phyloP scores from a whole-genome alignment of 1,284 basidiomycete species.

The Stereum hirsutum region DNA sequence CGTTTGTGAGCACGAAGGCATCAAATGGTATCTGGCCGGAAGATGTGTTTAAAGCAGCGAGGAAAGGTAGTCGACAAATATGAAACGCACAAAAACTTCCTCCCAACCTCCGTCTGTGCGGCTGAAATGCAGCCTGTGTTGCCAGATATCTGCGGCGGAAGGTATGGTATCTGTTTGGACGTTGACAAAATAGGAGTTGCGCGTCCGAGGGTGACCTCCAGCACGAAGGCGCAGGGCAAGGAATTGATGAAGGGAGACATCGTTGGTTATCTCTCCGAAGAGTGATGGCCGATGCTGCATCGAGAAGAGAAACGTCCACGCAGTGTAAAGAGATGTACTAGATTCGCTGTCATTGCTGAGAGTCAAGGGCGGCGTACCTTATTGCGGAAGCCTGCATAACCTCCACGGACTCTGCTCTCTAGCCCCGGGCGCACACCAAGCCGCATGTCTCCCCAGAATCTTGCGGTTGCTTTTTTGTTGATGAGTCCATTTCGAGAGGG shows the following conservation, averaged over 20 bases:
- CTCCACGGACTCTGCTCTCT: slow-evolving; percentile 55
- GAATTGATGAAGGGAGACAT: slow-evolving; percentile 72
- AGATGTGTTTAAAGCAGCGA: neutral
- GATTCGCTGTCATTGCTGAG: neutral
- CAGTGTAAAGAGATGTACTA: neutral
- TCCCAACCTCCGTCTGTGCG: slow-evolving; percentile 73
- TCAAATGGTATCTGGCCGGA: slow-evolving; percentile 71
- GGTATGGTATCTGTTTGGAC: slow-evolving; percentile 81
- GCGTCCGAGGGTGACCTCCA: slow-evolving; percentile 59
- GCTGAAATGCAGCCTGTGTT: slow-evolving; percentile 77
- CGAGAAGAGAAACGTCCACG: neutral
- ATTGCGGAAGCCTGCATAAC: slow-evolving; percentile 82
- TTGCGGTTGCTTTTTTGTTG: slow-evolving; percentile 33
- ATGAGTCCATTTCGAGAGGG: slow-evolving; percentile 25
- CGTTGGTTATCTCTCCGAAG: slow-evolving; percentile 77
- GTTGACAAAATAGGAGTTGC: slow-evolving; percentile 81
- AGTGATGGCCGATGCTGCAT: slow-evolving; percentile 55
- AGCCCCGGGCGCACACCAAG: slow-evolving; percentile 53
- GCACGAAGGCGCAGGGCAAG: slow-evolving; percentile 71
- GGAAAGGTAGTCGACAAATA: neutral
- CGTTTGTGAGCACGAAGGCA: slow-evolving; percentile 78
- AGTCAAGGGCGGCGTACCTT: slow-evolving; percentile 35
- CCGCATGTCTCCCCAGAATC: slow-evolving; percentile 72
- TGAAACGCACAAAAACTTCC: slow-evolving; percentile 63
- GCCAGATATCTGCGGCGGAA: slow-evolving; percentile 77